Base-by-base conservation (phyloP, 768 basidiomycete genomes). In the Fibroporia radiculosa region DNA sequence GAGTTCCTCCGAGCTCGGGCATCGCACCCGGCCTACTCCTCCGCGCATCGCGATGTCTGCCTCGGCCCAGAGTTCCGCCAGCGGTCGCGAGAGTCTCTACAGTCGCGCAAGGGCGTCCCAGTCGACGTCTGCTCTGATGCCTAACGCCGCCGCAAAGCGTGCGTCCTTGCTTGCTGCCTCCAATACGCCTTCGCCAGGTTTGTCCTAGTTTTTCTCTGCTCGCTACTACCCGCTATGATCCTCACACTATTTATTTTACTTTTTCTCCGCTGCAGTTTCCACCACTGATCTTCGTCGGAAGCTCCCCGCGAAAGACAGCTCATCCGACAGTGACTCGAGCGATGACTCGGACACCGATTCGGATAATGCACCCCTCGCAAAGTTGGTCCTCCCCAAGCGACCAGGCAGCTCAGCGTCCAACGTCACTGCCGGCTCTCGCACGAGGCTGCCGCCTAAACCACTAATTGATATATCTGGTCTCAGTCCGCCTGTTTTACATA, bases 291-390 rank as follows among this genome's bases (percentile, higher is more conserved):
- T 19, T 5, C 14, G 23, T 14, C 14, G 42, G 5, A 44, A 44
- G 32, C n/a, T 13, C 13, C 32, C 42, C 16, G 42, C 29, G 23
- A n/a, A 6, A n/a, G 33, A 16, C 19, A 42, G 29, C 41, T 27
- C 29, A 8, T 11, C 16, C 14, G 42, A 33, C 13, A 51, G 48
- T 22, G 55, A 54, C 16, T 56, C 54, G 6, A 58, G 62, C 12
- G 60, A 61, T 6, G 58, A 70, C 46, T 45, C 45, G n/a, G 68
- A 68, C 26, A 74, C 72, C 20, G 78, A 76, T 42, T 69, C 70
- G n/a, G 66, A 83, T 47, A 69, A 80, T 51, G 73, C 78, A 1
- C 86, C 85, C 11, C 69, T 90, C 27, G 79, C 82, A 1, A 69
- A 66, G 1, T 67, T 86, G 27, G 64, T 84, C 6, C 68, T 69